Percentiles rank a stretch among this genome's conserved stretches.
phyloP scores from a whole-genome alignment of 2,329 filamentous ascomycete species.

The Aspergillus thermomutatus region DNA sequence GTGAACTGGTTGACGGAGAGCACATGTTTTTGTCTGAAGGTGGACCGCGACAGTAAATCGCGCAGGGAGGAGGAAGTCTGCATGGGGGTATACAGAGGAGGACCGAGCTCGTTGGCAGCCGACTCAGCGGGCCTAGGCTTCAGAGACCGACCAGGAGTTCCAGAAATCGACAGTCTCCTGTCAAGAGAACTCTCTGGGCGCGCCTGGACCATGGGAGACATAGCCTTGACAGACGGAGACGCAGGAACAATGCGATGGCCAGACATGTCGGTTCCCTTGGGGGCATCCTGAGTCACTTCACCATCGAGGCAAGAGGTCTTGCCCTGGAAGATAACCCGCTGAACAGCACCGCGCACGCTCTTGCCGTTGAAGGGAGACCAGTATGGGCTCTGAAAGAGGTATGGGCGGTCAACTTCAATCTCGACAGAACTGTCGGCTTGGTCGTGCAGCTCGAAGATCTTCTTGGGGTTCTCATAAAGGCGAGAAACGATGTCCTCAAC shows the following conservation, averaged over 20 bases:
- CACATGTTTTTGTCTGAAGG: conserved; percentile 87
- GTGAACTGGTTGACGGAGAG: conserved; percentile 89
- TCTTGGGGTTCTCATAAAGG: conserved; percentile 74
- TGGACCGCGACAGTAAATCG: conserved; percentile 71
- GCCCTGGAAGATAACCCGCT: conserved; percentile 71
- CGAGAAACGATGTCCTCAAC: conserved; percentile 69
- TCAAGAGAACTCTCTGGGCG: conserved; percentile 37
- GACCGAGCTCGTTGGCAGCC: conserved; percentile 34
- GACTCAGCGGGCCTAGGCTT: conserved; percentile 26
- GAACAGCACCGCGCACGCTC: conserved; percentile 65
- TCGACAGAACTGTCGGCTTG: conserved; percentile 71
- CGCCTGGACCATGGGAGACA: conserved; percentile 39
- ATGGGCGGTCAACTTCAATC: conserved; percentile 71
- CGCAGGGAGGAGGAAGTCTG: conserved; percentile 58
- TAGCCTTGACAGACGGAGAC: conserved; percentile 57
- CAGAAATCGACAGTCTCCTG: conserved; percentile 35
- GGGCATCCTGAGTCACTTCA: conserved; percentile 53
- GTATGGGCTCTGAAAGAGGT: conserved; percentile 52
- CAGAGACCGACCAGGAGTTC: conserved; percentile 35
- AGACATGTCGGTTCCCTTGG: conserved; percentile 72
- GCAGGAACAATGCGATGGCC: conserved; percentile 53
- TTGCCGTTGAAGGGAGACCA: conserved; percentile 74
- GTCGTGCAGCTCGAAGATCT: conserved; percentile 79
- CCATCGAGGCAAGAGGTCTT: conserved; percentile 74
- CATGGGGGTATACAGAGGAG: conserved; percentile 42